Evolutionary conservation across 257 asterid genomes (phyloP).

Genomic region (Ajuga chamaepitys): DNA sequence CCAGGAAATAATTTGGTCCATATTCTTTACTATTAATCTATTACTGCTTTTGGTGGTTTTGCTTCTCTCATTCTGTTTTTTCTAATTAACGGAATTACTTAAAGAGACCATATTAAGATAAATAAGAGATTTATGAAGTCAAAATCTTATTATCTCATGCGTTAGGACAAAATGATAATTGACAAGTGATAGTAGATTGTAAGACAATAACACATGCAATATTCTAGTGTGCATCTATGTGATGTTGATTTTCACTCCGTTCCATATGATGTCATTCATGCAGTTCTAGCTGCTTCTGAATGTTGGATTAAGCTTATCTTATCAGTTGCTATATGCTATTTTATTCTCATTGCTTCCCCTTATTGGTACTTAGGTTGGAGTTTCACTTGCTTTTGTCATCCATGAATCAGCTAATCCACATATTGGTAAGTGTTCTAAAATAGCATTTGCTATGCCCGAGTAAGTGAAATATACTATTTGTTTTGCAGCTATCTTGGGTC

Average conservation of each 20-base stretch:
- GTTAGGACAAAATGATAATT: too few species aligned
- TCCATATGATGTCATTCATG: not conserved
- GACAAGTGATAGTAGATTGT: too few species aligned
- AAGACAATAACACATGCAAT: too few species aligned
- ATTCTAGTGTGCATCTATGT: not conserved
- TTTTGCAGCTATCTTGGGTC: constrained; percentile 85
- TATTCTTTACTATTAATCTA: not conserved
- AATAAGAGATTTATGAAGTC: too few species aligned
- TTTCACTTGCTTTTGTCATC: constrained; percentile 96
- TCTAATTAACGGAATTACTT: too few species aligned
- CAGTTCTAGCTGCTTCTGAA: constrained; percentile 8
- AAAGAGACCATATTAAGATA: too few species aligned
- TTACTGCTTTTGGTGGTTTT: not conserved
- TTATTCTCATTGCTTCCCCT: constrained; percentile 16
- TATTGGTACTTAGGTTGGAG: constrained; percentile 67
- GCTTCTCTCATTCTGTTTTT: not conserved
- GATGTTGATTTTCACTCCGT: not conserved
- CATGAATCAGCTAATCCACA: constrained; percentile 99
- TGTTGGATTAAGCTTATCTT: constrained; percentile 7
- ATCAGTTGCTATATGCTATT: not conserved
- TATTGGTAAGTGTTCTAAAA: constrained; percentile 50
- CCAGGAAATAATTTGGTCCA: not conserved
- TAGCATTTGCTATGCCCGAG: not conserved
- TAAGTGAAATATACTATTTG: constrained; percentile 11
- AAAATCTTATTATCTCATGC: too few species aligned